phyloP scores from a whole-genome alignment of 1,284 basidiomycete species.

The Schizophyllum amplum region DNA sequence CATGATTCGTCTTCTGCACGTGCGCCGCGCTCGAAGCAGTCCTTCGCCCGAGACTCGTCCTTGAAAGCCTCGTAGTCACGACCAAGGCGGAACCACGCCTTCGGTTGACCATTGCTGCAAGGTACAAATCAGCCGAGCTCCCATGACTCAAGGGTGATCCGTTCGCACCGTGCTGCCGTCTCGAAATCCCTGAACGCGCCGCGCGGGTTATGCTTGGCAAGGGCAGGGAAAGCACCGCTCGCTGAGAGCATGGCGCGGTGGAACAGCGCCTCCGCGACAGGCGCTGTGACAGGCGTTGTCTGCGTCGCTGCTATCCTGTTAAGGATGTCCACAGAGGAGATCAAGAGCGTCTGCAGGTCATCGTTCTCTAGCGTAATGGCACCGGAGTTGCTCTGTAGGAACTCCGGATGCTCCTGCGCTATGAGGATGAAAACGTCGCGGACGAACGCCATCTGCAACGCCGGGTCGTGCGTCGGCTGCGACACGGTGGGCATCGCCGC shows the following conservation, averaged over 20 bases:
- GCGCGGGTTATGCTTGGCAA: constrained; percentile 61
- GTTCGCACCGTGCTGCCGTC: constrained; percentile 55
- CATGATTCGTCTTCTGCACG: constrained; percentile 66
- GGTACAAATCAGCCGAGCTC: background rate
- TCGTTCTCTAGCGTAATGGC: constrained; percentile 10
- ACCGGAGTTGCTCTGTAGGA: constrained; percentile 27
- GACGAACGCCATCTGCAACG: constrained; percentile 64
- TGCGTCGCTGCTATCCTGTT: constrained; percentile 52
- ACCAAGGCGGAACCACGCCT: constrained; percentile 13
- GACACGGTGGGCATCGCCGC: constrained; percentile 40
- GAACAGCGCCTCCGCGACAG: constrained; percentile 69
- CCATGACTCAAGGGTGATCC: constrained; percentile 19
- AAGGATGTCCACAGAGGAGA: constrained; percentile 45
- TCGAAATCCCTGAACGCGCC: constrained; percentile 1
- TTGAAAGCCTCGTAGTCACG: constrained; percentile 86
- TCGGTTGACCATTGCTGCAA: background rate
- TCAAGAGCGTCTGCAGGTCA: constrained; percentile 25
- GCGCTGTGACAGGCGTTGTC: constrained; percentile 15
- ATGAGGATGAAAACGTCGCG: constrained; percentile 76
- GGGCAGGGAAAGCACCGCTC: constrained; percentile 57
- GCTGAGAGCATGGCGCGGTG: constrained; percentile 65
- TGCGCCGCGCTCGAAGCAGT: constrained; percentile 80
- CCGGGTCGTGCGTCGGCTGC: constrained; percentile 43
- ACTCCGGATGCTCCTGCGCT: constrained; percentile 30
- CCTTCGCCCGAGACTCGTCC: constrained; percentile 61